These are phyloP conservation scores for Quercus phellos DNA, from an alignment of 331 rosid species.

Conservation along the genomic window DNA sequence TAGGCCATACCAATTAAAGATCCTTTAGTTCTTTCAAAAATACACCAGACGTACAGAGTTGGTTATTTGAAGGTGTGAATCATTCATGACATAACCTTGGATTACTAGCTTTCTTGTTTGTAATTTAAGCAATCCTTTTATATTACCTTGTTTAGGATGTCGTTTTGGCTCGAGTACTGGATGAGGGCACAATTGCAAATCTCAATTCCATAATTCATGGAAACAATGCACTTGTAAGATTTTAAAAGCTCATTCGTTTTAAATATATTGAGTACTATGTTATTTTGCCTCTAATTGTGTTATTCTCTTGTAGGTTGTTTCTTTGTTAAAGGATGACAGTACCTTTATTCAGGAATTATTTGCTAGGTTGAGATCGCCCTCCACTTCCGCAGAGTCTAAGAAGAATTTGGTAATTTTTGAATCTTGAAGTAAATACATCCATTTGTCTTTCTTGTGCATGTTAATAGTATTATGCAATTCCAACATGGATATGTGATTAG, in stretches of 20 bases:
- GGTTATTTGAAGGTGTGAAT: slow-evolving; percentile 78
- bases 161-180: slow-evolving; percentile 80
- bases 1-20: slow-evolving; percentile 94
- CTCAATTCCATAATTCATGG: slow-evolving; percentile 82
- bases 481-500: background rate
- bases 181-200: slow-evolving; percentile 73
- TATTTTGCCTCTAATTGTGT: slow-evolving; percentile 14
- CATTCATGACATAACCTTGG: background rate
- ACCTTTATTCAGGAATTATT: slow-evolving; percentile 91
- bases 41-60: slow-evolving; percentile 94
- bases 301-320: slow-evolving; percentile 62
- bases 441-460: slow-evolving; percentile 14
- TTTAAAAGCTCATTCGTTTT: background rate
- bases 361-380: slow-evolving; percentile 63
- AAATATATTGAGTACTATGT: background rate
- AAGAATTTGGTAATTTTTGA: slow-evolving; percentile 69
- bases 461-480: background rate
- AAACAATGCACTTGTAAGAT: slow-evolving; percentile 78
- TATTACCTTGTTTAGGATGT: slow-evolving; percentile 61
- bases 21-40: slow-evolving; percentile 69
- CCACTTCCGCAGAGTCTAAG: slow-evolving; percentile 70
- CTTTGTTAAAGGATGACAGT: slow-evolving; percentile 78
- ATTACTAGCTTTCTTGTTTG: slow-evolving; percentile 8
- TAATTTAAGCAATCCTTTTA: slow-evolving; percentile 7
- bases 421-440: background rate